Percentiles rank a stretch among this genome's conserved stretches.
Evolutionary conservation across 331 rosid species (phyloP).

Genomic region (Erythrophleum ivorense): DNA sequence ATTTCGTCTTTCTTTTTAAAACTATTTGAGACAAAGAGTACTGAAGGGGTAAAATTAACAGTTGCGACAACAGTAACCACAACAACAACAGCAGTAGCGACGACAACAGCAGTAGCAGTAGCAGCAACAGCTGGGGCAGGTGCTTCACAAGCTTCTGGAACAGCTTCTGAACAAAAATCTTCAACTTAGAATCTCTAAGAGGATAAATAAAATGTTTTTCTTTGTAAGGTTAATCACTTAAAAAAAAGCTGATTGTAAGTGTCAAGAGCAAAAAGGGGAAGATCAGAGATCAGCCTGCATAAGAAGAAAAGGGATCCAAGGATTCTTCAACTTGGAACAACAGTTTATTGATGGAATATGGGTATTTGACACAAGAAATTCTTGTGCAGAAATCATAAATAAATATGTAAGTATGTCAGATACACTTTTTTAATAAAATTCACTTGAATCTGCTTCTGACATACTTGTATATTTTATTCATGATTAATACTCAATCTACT

Average conservation of each 20-base stretch:
- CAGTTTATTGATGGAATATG: slow-evolving; percentile 37
- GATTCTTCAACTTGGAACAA: slow-evolving; percentile 26
- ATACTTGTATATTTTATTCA: slow-evolving; percentile 4
- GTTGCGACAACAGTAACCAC: not conserved
- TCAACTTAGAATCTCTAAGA: slow-evolving; percentile 40
- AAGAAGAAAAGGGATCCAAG: slow-evolving; percentile 33
- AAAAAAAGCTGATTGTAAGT: slow-evolving; percentile 27
- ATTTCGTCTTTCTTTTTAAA: not conserved
- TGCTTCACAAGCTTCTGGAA: slow-evolving; percentile 52
- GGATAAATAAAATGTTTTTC: slow-evolving; percentile 18
- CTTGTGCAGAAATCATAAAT: slow-evolving; percentile 1
- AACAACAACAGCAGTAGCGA: not conserved
- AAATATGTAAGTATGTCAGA: slow-evolving; percentile 4
- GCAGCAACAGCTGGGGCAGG: slow-evolving; percentile 41
- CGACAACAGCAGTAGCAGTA: not conserved
- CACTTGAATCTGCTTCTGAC: not conserved
- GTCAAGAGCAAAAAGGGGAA: slow-evolving; percentile 2
- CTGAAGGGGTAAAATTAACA: slow-evolving; percentile 1
- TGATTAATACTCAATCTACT: not conserved
- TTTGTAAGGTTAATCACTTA: slow-evolving; percentile 47
- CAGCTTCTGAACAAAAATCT: slow-evolving; percentile 53
- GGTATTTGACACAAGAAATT: not conserved
- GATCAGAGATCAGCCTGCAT: slow-evolving; percentile 22
- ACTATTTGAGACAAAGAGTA: not conserved
- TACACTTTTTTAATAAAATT: not conserved